Percentiles rank a stretch among this genome's conserved stretches.
phyloP scores from a whole-genome alignment of 2,329 filamentous ascomycete species.

The Fusarium kyushuense region DNA sequence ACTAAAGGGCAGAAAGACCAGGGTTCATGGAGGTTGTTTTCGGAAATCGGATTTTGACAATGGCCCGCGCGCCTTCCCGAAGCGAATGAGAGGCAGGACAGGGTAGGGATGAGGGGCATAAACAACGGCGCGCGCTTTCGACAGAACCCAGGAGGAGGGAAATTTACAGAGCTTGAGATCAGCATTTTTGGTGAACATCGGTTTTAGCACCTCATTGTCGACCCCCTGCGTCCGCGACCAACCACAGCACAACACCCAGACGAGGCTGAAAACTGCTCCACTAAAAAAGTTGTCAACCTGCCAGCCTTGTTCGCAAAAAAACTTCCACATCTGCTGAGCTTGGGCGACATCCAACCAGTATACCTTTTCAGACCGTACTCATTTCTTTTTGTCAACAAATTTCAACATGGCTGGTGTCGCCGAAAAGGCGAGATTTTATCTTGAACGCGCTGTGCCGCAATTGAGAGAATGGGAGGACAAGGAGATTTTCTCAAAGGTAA shows the following conservation, averaged over 20 bases:
- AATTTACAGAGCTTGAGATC: background rate
- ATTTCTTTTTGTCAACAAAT: constrained; percentile 7
- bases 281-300: constrained; percentile 36
- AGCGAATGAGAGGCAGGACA: constrained; percentile 18
- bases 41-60: constrained; percentile 40
- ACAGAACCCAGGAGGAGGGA: background rate
- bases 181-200: background rate
- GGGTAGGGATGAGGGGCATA: constrained; percentile 2
- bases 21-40: constrained; percentile 11
- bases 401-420: constrained; percentile 80
- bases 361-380: constrained; percentile 4
- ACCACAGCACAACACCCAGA: background rate
- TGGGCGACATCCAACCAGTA: background rate
- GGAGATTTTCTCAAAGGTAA: constrained; percentile 85
- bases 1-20: constrained; percentile 7
- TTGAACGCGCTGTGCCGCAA: constrained; percentile 92
- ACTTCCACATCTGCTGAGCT: constrained; percentile 25
- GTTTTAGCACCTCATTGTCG: background rate
- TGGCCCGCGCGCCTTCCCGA: constrained; percentile 41
- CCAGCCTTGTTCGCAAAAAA: constrained; percentile 43
- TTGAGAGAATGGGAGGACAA: constrained; percentile 93
- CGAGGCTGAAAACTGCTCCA: constrained; percentile 36
- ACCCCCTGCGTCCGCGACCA: background rate
- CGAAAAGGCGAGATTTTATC: constrained; percentile 94
- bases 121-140: constrained; percentile 9